Conservation (phyloP, 768 basidiomycete species). For the Zangia roseola region DNA sequence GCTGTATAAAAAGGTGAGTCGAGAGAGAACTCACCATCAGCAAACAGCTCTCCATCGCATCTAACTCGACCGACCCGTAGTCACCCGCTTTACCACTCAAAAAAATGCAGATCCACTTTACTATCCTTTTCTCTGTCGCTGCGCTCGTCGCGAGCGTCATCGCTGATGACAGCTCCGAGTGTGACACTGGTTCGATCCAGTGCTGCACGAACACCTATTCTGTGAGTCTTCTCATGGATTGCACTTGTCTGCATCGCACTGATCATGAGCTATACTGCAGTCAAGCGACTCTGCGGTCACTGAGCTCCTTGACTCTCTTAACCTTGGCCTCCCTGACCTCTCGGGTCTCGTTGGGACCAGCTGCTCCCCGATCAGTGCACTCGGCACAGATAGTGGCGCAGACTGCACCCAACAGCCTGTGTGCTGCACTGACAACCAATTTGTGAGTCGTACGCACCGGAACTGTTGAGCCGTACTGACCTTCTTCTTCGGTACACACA, state of each 20-base stretch:
- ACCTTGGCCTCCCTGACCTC: neutral
- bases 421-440: slow-evolving; percentile 14
- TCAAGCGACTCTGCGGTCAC: neutral
- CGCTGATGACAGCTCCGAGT: neutral
- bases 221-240: neutral
- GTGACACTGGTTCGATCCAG: slow-evolving; percentile 9
- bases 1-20: slow-evolving; percentile 11
- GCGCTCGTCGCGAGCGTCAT: slow-evolving; percentile 7
- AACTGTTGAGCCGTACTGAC: neutral
- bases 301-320: neutral
- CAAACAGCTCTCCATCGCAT: neutral
- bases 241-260: neutral
- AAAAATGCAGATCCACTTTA: slow-evolving; percentile 10
- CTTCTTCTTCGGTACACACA: neutral
- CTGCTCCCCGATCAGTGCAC: slow-evolving; percentile 2
- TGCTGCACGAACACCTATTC: slow-evolving; percentile 9
- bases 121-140: slow-evolving; percentile 7
- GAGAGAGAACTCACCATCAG: neutral
- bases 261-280: neutral
- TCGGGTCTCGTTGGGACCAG: slow-evolving; percentile 1
- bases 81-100: neutral
- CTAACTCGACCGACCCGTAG: no score
- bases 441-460: neutral
- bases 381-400: neutral
- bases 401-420: slow-evolving; percentile 13